A percentile compares a stretch with the other conserved stretches of the same genome.
Evolutionary conservation across 208 protist genomes (phyloP).

Genomic region (Acanthamoeba polyphaga): DNA sequence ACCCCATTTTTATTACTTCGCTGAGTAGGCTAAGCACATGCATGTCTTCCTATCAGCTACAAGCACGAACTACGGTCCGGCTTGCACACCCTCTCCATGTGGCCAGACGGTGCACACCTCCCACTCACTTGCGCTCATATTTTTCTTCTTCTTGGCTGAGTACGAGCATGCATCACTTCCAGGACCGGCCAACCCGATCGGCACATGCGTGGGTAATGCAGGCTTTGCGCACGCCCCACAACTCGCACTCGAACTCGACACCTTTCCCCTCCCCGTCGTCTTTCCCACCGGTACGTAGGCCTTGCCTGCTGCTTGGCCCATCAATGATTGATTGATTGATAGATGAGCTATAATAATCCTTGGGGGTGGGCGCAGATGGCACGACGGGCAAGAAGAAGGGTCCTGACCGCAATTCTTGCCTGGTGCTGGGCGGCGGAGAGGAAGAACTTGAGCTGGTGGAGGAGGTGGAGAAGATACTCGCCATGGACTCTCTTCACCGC

Average conservation of each 20-base stretch:
- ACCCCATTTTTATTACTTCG: neutral
- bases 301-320: neutral
- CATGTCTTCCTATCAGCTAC: neutral
- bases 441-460: conserved; percentile 38
- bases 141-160: neutral
- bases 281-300: neutral
- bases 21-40: neutral
- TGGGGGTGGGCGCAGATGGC: neutral
- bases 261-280: conserved; percentile 17
- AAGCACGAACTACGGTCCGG: conserved; percentile 43
- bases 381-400: conserved; percentile 39
- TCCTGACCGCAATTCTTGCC: neutral
- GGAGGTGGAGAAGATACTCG: conserved; percentile 38
- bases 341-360: too few species aligned
- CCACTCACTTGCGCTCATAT: neutral
- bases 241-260: neutral
- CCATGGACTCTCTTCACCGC: conserved; percentile 8
- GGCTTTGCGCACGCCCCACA: neutral
- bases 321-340: too few species aligned
- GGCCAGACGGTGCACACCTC: neutral
- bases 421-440: conserved; percentile 11
- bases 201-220: neutral
- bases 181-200: conserved; percentile 50
- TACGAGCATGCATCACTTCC: neutral
- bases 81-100: conserved; percentile 13